These are phyloP conservation scores for Rhizopogon roseolus DNA, from an alignment of 768 basidiomycete genomes.

Conservation along the genomic window DNA sequence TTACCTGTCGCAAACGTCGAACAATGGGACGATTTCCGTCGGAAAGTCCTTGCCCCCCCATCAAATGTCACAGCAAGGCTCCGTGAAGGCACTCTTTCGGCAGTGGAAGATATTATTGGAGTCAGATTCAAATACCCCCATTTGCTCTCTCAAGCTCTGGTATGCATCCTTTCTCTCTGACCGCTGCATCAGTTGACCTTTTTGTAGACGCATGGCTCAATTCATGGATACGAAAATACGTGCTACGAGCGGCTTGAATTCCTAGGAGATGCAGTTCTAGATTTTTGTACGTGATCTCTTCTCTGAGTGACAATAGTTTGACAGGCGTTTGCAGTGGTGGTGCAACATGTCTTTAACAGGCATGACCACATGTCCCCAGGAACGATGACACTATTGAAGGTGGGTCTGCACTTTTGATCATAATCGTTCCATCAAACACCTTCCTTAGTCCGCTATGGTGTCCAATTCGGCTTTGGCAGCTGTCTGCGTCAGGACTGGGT, in stretches of 20 bases:
- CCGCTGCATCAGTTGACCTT: slow-evolving; percentile 6
- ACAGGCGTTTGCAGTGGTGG: slow-evolving; percentile 50
- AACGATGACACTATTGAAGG: slow-evolving; percentile 77
- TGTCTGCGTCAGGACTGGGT: slow-evolving; percentile 63
- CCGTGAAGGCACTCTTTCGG: slow-evolving; percentile 42
- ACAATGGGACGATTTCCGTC: slow-evolving; percentile 66
- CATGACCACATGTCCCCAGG: slow-evolving; percentile 67
- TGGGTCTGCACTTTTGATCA: slow-evolving; percentile 13
- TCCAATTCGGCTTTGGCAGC: slow-evolving; percentile 76
- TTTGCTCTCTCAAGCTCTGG: slow-evolving; percentile 70
- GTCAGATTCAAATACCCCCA: slow-evolving; percentile 57
- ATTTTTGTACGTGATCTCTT: slow-evolving; percentile 55
- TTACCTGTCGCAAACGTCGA: slow-evolving; percentile 61
- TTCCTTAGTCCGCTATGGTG: slow-evolving; percentile 73
- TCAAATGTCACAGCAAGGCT: slow-evolving; percentile 41
- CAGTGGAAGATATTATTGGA: slow-evolving; percentile 62
- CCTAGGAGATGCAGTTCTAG: slow-evolving; percentile 81
- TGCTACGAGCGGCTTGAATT: slow-evolving; percentile 80
- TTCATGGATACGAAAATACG: slow-evolving; percentile 48
- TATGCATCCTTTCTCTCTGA: slow-evolving; percentile 22
- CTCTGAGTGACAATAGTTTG: background rate
- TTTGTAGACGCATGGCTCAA: slow-evolving; percentile 62
- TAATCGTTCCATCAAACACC: background rate
- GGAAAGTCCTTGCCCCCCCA: slow-evolving; percentile 40
- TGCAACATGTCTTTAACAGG: slow-evolving; percentile 63